A percentile compares a stretch with the other conserved stretches of the same genome.
phyloP scores from a whole-genome alignment of 1,284 basidiomycete genomes.

The Puccinia hordei region DNA sequence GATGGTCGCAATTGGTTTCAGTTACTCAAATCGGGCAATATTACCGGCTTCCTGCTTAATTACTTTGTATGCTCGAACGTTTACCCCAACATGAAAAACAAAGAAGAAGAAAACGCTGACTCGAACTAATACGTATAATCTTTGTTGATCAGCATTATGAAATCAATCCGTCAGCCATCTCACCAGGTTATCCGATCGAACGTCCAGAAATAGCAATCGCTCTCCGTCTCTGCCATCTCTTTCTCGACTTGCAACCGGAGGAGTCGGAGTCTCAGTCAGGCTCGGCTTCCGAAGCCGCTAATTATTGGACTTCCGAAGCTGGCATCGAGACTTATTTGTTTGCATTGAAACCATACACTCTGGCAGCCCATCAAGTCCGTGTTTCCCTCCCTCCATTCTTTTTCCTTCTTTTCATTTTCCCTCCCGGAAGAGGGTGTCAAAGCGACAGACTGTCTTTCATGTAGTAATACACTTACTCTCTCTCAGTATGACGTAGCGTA shows the following conservation, averaged over 20 bases:
- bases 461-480: not conserved
- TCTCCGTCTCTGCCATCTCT: constrained; percentile 56
- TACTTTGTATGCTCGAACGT: not conserved
- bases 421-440: no score
- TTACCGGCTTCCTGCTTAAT: constrained; percentile 26
- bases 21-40: constrained; percentile 15
- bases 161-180: constrained; percentile 54
- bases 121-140: not conserved
- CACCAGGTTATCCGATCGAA: constrained; percentile 56
- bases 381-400: not conserved
- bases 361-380: constrained; percentile 56
- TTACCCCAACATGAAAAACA: no score
- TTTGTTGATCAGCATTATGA: constrained; percentile 19
- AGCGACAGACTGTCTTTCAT: no score
- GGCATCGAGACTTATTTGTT: constrained; percentile 56
- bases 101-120: not conserved
- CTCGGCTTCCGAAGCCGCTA: not conserved
- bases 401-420: not conserved
- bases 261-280: constrained; percentile 52
- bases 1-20: constrained; percentile 39
- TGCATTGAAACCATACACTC: constrained; percentile 57
- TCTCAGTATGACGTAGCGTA: constrained; percentile 55
- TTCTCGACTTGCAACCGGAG: constrained; percentile 54
- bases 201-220: constrained; percentile 56
- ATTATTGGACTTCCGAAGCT: constrained; percentile 44